Percentiles rank a stretch among this genome's conserved stretches.
Conservation (phyloP, 306 rosid species). For the Hippophae tibetana region DNA sequence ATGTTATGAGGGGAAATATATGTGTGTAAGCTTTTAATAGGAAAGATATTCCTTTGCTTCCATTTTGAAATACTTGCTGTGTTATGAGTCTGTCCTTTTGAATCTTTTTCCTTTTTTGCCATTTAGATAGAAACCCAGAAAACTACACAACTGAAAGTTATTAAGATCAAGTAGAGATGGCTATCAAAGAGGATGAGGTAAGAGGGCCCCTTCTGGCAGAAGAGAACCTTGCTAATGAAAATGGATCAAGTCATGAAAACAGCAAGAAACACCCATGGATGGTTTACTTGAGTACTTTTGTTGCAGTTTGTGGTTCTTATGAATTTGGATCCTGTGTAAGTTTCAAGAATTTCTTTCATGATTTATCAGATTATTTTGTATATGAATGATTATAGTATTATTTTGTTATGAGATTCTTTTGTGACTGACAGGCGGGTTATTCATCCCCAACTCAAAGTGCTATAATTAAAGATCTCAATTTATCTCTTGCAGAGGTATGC, state of each 20-base stretch:
- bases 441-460: slow-evolving; percentile 84
- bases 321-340: slow-evolving; percentile 84
- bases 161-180: slow-evolving; percentile 33
- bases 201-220: slow-evolving; percentile 37
- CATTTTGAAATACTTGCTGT: slow-evolving; percentile 10
- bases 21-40: background rate
- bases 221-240: slow-evolving; percentile 11
- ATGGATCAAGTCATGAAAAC: slow-evolving; percentile 18
- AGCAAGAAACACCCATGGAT: slow-evolving; percentile 57
- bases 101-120: slow-evolving; percentile 2
- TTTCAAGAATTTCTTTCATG: background rate
- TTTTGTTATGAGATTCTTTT: slow-evolving; percentile 13
- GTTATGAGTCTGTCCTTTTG: slow-evolving; percentile 7
- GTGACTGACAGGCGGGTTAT: slow-evolving; percentile 61
- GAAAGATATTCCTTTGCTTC: background rate
- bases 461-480: slow-evolving; percentile 50
- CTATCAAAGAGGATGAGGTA: slow-evolving; percentile 35
- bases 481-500: slow-evolving; percentile 62
- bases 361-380: background rate
- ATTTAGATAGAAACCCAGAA: slow-evolving; percentile 1
- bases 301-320: slow-evolving; percentile 85
- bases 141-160: background rate
- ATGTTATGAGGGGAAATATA: too few species aligned
- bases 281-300: slow-evolving; percentile 68
- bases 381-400: background rate